Percentiles rank a stretch among this genome's conserved stretches.
Evolutionary conservation across 345 rosid genomes (phyloP).

Genomic region (Salix purpurea): DNA sequence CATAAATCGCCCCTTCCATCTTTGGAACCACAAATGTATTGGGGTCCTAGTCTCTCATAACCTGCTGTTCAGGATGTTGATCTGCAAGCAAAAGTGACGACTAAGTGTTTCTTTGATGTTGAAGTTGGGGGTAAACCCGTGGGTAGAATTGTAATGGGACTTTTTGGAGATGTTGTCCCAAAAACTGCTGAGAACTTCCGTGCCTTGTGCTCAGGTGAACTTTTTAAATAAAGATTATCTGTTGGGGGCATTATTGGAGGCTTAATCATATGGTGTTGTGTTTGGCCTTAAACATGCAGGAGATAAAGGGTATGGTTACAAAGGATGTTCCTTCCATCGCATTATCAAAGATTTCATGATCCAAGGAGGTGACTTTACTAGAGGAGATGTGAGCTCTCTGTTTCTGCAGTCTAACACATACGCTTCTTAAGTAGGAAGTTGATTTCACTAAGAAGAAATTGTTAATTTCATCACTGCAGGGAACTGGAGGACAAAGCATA

Average conservation of each 20-base stretch:
- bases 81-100: conserved; percentile 74
- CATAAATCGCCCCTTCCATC: background rate
- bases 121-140: conserved; percentile 72
- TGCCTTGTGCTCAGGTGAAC: conserved; percentile 71
- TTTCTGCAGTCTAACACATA: conserved; percentile 4
- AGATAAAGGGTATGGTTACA: conserved; percentile 79
- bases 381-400: conserved; percentile 54
- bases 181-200: conserved; percentile 85
- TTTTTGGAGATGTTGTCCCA: conserved; percentile 79
- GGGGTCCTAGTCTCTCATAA: background rate
- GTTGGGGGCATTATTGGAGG: background rate
- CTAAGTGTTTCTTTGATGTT: conserved; percentile 78
- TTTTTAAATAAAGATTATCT: background rate
- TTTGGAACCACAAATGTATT: background rate
- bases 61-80: conserved; percentile 48
- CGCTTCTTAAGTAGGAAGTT: background rate
- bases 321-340: conserved; percentile 87
- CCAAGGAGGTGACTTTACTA: conserved; percentile 91
- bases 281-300: conserved; percentile 38
- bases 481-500: conserved; percentile 87
- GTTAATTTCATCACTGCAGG: conserved; percentile 40
- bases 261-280: background rate
- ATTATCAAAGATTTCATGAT: conserved; percentile 92
- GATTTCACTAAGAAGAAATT: conserved; percentile 9
- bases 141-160: conserved; percentile 83